These are phyloP conservation scores for Pichia ethanolica DNA, from an alignment of 805 yeast genomes.

Conservation along the genomic window DNA sequence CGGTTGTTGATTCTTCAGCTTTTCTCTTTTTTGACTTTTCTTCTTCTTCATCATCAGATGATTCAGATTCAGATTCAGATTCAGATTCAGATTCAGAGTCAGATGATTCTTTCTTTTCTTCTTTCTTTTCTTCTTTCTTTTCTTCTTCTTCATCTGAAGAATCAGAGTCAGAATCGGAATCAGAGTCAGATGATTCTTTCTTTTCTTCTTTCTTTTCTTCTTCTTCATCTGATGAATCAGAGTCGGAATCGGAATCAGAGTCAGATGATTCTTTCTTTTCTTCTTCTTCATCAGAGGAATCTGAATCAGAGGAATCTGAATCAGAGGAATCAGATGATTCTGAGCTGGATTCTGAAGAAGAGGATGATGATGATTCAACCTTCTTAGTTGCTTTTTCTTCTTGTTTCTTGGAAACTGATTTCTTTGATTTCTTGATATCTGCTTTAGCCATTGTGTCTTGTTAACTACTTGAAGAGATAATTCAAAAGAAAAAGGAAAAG, in stretches of 20 bases:
- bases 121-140: slow-evolving; percentile 11
- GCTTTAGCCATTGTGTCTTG: slow-evolving; percentile 22
- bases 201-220: slow-evolving; percentile 16
- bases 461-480: not conserved
- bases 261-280: slow-evolving; percentile 19
- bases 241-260: slow-evolving; percentile 20
- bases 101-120: slow-evolving; percentile 16
- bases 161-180: slow-evolving; percentile 24
- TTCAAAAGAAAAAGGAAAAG: not conserved
- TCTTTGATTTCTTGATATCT: slow-evolving; percentile 22
- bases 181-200: slow-evolving; percentile 21
- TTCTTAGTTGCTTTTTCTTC: slow-evolving; percentile 20
- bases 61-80: slow-evolving; percentile 25
- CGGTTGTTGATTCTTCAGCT: slow-evolving; percentile 22
- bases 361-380: slow-evolving; percentile 20
- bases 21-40: slow-evolving; percentile 33
- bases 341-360: slow-evolving; percentile 15
- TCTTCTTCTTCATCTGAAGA: slow-evolving; percentile 17
- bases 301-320: slow-evolving; percentile 23
- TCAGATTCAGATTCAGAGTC: slow-evolving; percentile 24
- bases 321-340: slow-evolving; percentile 18
- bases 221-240: slow-evolving; percentile 18
- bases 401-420: slow-evolving; percentile 17
- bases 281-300: slow-evolving; percentile 14
- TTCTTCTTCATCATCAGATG: slow-evolving; percentile 10